Percentiles rank a stretch among this genome's conserved stretches.
Evolutionary conservation across 2,329 filamentous ascomycete species (phyloP).

Genomic region (Elsinoe australis): DNA sequence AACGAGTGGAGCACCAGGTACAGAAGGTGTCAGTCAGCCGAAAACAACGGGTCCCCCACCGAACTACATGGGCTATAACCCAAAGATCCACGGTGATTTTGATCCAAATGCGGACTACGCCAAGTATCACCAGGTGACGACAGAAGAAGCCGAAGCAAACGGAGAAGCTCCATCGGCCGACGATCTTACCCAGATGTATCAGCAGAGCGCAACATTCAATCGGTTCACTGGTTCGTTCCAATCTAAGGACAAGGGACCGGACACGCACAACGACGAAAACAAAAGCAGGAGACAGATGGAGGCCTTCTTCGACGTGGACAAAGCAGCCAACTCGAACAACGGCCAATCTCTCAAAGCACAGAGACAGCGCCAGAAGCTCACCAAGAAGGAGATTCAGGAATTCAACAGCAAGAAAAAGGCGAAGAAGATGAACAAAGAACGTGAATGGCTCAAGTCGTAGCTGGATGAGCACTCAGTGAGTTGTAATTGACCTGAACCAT

Average conservation of each 20-base stretch:
- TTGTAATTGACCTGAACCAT: constrained; percentile 8
- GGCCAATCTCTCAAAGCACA: constrained; percentile 88
- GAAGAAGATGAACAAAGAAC: constrained; percentile 87
- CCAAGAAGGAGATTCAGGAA: constrained; percentile 76
- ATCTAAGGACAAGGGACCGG: constrained; percentile 56
- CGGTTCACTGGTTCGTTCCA: constrained; percentile 84
- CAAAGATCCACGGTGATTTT: constrained; percentile 91
- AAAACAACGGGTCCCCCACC: constrained; percentile 31
- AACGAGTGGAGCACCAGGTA: constrained; percentile 18
- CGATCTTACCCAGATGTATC: constrained; percentile 45
- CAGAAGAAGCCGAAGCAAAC: constrained; percentile 30
- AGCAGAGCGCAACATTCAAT: constrained; percentile 72
- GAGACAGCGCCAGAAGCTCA: constrained; percentile 73
- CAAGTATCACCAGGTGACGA: constrained; percentile 32
- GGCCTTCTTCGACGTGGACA: constrained; percentile 92
- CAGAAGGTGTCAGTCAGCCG: background rate
- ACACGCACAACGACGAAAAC: constrained; percentile 76
- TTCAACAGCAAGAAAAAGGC: constrained; percentile 85
- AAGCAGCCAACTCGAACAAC: constrained; percentile 82
- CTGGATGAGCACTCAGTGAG: constrained; percentile 9
- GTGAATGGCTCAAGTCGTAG: constrained; percentile 85
- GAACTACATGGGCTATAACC: constrained; percentile 73
- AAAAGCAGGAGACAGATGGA: constrained; percentile 85
- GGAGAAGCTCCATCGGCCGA: constrained; percentile 24
- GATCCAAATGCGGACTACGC: constrained; percentile 96